phyloP scores from a whole-genome alignment of 2,329 filamentous ascomycete genomes.

The Cordyceps farinosa region DNA sequence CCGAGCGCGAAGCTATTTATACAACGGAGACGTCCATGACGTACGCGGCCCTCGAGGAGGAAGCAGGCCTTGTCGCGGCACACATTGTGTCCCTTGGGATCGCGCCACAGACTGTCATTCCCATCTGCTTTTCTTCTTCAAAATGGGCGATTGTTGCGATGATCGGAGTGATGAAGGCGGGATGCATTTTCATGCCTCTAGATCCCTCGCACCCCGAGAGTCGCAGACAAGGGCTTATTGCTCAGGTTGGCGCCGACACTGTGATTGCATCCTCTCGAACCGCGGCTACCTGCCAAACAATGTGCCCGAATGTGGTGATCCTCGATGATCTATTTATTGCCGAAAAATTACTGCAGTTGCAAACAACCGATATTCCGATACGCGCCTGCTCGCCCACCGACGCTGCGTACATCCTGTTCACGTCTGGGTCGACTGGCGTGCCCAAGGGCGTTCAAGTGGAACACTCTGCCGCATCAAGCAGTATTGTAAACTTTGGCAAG shows the following conservation, averaged over 20 bases:
- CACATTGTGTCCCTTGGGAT: background rate
- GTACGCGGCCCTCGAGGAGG: background rate
- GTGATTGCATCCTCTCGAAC: background rate
- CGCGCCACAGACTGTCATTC: background rate
- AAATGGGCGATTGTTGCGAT: conserved; percentile 8
- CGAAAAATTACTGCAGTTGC: background rate
- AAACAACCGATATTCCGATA: background rate
- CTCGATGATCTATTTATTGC: background rate
- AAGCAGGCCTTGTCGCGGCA: background rate
- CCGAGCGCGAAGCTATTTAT: background rate
- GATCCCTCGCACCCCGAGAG: conserved; percentile 2
- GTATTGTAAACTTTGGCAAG: background rate
- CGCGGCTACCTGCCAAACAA: background rate
- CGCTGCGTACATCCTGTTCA: background rate
- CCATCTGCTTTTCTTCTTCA: background rate
- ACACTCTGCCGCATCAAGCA: background rate
- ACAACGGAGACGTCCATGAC: background rate
- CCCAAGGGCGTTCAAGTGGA: conserved; percentile 1
- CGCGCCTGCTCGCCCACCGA: background rate
- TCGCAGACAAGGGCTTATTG: background rate
- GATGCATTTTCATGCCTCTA: conserved; percentile 1
- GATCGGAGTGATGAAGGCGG: conserved; percentile 7
- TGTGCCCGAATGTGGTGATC: background rate
- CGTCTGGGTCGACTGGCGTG: background rate
- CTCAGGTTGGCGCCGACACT: background rate